These are phyloP conservation scores for Articulospora tetracladia DNA, from an alignment of 495 filamentous ascomycete species.

Conservation along the genomic window DNA sequence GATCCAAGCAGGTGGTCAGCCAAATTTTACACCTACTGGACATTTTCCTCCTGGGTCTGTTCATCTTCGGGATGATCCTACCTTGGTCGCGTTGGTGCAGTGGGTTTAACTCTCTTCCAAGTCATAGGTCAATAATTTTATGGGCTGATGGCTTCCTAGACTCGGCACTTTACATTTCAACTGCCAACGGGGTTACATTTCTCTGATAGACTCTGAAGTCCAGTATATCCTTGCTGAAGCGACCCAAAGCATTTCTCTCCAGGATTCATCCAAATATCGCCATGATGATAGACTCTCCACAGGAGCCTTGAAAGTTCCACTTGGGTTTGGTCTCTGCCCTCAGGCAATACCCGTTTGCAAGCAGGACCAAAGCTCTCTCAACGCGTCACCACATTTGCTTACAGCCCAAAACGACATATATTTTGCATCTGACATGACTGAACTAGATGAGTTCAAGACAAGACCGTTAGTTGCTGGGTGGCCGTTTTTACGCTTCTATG, in stretches of 20 bases:
- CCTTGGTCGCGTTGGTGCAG: conserved; percentile 62
- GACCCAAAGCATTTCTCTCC: conserved; percentile 47
- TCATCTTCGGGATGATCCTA: conserved; percentile 51
- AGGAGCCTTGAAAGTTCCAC: conserved; percentile 1
- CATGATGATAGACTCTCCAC: background rate
- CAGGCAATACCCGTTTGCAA: conserved; percentile 8
- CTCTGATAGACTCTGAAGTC: conserved; percentile 54
- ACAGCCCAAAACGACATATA: background rate
- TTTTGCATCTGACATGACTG: conserved; percentile 31
- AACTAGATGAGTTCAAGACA: conserved; percentile 29
- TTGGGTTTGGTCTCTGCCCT: conserved; percentile 11
- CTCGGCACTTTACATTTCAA: conserved; percentile 53
- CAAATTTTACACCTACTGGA: too few relatives aligned
- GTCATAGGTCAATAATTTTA: too few relatives aligned
- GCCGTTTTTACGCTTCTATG: conserved; percentile 28
- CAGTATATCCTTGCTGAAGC: conserved; percentile 64
- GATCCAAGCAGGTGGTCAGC: too few relatives aligned
- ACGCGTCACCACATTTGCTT: background rate
- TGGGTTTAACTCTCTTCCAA: background rate
- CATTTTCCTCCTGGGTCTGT: too few relatives aligned
- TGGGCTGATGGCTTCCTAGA: background rate
- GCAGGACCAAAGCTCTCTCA: background rate
- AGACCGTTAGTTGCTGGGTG: conserved; percentile 24
- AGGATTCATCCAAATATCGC: background rate
- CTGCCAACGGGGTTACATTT: conserved; percentile 51